Evolutionary conservation across 1,284 basidiomycete genomes (phyloP).

Genomic region (Tilletia indica): DNA sequence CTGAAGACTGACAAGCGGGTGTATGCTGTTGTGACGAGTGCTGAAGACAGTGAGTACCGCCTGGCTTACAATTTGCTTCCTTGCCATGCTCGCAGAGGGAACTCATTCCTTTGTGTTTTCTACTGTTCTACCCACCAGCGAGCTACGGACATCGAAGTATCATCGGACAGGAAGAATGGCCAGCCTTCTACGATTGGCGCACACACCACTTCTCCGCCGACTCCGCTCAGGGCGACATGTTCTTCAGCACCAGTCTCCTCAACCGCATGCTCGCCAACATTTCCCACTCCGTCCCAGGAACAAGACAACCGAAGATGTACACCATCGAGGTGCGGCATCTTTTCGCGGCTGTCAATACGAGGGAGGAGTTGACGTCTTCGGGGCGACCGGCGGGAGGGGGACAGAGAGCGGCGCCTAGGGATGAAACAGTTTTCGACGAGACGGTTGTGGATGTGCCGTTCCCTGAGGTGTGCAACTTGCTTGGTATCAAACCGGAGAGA

Average conservation of each 20-base stretch:
- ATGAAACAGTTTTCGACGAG: neutral
- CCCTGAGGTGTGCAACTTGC: neutral
- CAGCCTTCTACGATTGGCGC: slow-evolving; percentile 13
- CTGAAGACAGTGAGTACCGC: slow-evolving; percentile 1
- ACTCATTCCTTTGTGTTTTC: neutral
- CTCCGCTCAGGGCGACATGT: neutral
- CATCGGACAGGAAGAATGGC: slow-evolving; percentile 12
- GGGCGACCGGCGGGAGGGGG: neutral
- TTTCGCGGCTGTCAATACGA: slow-evolving; percentile 7
- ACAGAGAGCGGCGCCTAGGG: neutral
- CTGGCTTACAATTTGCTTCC: too few relatives aligned
- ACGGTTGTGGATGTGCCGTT: neutral
- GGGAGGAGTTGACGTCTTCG: neutral
- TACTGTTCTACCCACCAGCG: neutral
- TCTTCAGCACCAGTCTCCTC: neutral
- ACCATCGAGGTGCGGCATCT: slow-evolving; percentile 11
- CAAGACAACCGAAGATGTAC: neutral
- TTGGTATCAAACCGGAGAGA: neutral
- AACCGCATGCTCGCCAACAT: neutral
- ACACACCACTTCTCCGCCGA: neutral
- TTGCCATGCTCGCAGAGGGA: neutral
- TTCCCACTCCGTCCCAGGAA: neutral
- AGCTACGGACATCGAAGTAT: neutral
- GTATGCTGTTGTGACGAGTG: slow-evolving; percentile 1
- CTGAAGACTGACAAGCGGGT: neutral